phyloP scores from a whole-genome alignment of 306 rosid species.

The Pterocarpus santalinus region DNA sequence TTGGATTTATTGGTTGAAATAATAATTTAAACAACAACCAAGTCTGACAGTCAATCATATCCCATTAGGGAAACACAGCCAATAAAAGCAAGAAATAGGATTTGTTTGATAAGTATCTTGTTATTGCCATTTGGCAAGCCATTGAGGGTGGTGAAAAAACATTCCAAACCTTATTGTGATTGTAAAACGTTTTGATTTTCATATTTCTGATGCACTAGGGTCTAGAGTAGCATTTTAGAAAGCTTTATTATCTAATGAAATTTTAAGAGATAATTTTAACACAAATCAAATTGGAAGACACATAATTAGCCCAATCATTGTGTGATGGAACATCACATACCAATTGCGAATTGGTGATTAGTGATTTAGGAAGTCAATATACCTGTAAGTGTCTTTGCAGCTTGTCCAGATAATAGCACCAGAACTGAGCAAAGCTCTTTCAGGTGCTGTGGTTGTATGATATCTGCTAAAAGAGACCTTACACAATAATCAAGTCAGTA shows the following conservation, averaged over 20 bases:
- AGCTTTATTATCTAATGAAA: neutral
- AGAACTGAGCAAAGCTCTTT: slow-evolving; percentile 96
- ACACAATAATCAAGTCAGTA: slow-evolving; percentile 59
- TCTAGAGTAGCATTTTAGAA: slow-evolving; percentile 26
- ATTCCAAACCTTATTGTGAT: slow-evolving; percentile 1
- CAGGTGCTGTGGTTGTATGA: slow-evolving; percentile 93
- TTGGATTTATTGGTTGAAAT: neutral
- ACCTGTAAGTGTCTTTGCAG: slow-evolving; percentile 88
- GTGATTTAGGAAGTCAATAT: slow-evolving; percentile 36
- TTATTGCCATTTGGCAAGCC: slow-evolving; percentile 9
- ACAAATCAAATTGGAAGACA: slow-evolving; percentile 12
- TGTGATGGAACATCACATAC: slow-evolving; percentile 24
- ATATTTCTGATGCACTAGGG: slow-evolving; percentile 19
- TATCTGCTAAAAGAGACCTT: slow-evolving; percentile 97
- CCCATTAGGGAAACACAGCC: neutral
- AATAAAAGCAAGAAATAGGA: neutral
- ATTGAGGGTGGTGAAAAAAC: neutral
- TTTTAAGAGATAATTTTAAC: slow-evolving; percentile 8
- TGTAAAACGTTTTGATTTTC: neutral
- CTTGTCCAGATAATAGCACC: slow-evolving; percentile 86
- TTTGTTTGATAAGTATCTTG: slow-evolving; percentile 19
- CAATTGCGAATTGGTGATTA: slow-evolving; percentile 12
- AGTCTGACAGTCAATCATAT: neutral
- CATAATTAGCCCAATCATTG: slow-evolving; percentile 5
- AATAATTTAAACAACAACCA: neutral